Evolutionary conservation across 23 red algal species (phyloP).

Genomic region (Gracilaria gracilis): DNA sequence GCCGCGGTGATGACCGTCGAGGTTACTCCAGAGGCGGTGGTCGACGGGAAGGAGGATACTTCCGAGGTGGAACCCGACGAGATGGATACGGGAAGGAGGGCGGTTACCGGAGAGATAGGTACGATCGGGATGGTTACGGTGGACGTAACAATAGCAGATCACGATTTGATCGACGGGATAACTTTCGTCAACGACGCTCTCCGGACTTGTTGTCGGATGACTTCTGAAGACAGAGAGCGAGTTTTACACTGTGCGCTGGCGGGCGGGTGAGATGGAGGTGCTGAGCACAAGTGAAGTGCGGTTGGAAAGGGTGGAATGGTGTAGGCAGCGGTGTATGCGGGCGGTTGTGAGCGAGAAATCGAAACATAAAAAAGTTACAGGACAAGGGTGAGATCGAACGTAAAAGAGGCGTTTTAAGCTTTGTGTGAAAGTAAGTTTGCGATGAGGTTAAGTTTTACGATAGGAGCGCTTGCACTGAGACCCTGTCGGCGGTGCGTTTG

Average conservation of each 20-base stretch:
- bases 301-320: neutral
- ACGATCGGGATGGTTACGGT: constrained; percentile 44
- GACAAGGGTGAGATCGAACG: neutral
- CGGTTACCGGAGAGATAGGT: constrained; percentile 20
- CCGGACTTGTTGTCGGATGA: constrained; percentile 56
- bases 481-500: constrained; percentile 37
- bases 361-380: neutral
- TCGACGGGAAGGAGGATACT: neutral
- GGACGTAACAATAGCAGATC: constrained; percentile 22
- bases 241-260: neutral
- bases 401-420: neutral
- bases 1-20: constrained; percentile 40
- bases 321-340: neutral
- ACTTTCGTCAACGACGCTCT: neutral
- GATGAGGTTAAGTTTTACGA: constrained; percentile 34
- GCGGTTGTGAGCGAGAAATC: neutral
- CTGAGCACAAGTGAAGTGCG: neutral
- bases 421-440: constrained; percentile 3
- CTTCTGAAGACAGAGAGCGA: constrained; percentile 27
- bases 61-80: constrained; percentile 39
- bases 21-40: constrained; percentile 16
- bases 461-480: constrained; percentile 62
- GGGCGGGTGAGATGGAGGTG: neutral
- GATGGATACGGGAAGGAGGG: constrained; percentile 11
- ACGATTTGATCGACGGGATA: constrained; percentile 25